phyloP scores from a whole-genome alignment of 257 asterid species.

The Forsythia suspensa region DNA sequence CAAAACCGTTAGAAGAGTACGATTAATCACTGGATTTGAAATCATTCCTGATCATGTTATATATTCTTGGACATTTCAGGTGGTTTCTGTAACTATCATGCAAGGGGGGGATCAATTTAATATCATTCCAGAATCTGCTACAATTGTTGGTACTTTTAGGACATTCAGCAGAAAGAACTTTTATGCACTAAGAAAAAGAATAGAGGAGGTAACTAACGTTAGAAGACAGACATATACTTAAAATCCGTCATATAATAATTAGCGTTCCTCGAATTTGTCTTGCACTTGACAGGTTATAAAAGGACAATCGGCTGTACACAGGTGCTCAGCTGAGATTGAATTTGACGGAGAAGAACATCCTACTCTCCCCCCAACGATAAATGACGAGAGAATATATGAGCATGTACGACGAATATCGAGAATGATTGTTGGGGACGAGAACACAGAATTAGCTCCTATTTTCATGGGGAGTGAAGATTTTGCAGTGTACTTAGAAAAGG shows the following conservation, averaged over 20 bases:
- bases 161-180: constrained; percentile 42
- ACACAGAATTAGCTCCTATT: constrained; percentile 29
- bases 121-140: constrained; percentile 39
- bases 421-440: constrained; percentile 42
- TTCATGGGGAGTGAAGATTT: constrained; percentile 66
- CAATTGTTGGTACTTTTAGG: constrained; percentile 53
- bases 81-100: constrained; percentile 44
- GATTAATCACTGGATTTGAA: neutral
- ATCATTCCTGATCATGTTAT: too few relatives aligned
- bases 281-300: constrained; percentile 31
- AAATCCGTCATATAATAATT: too few relatives aligned
- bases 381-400: constrained; percentile 34
- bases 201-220: constrained; percentile 39
- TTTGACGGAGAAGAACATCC: constrained; percentile 45
- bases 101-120: constrained; percentile 31
- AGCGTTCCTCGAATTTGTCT: neutral
- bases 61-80: constrained; percentile 24
- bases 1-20: neutral
- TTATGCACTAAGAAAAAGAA: constrained; percentile 40
- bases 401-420: constrained; percentile 32
- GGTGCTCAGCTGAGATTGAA: constrained; percentile 38
- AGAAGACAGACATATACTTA: neutral
- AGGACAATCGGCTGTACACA: constrained; percentile 44
- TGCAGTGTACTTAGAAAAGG: constrained; percentile 43
- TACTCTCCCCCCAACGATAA: constrained; percentile 52